Base-by-base conservation (phyloP, 768 basidiomycete genomes). In the Lentinus tigrinus region DNA sequence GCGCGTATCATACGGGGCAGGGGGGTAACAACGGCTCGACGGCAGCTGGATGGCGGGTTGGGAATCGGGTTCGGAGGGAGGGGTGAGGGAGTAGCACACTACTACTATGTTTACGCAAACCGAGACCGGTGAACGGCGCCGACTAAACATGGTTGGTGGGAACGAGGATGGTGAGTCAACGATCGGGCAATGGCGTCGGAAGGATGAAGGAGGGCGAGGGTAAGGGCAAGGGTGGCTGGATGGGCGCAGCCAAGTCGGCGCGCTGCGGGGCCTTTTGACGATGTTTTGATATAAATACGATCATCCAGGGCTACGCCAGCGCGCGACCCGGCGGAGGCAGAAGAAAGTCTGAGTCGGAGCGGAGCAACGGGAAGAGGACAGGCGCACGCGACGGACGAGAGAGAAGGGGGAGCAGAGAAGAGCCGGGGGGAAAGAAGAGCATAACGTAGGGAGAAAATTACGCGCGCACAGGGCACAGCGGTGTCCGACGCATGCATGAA, bases 211-310 rank as follows among this genome's bases (percentile, higher is more conserved):
- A 40, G 16, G 39, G 39, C 6, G 39, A 40, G 21, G 43, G 11
- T 13, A 23, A 24, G 8, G 31, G 31, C 31, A 31, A 31, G 43
- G 23, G 23, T 23, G 43, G 23, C 43, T 31, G 27, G 34, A 49
- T 36, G 47, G 47, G 26, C 16, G 47, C 47, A 31, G 8, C 51
- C 52, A 52, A 26, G 14, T 19, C 16, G 16, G 39, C 16, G 39
- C 39, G 39, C 39, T 16, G 39, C 39, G 21, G 23, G 34, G 53
- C 54, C 53, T 60, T 60, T 60, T 60, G 49, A 38, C 57, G 23
- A 46, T 23, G 11, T n/a, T n/a, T n/a, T n/a, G n/a, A n/a, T n/a
- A 60, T 60, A 60, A 60, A 60, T 60, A 60, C 27, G 47, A 46
- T 19, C 57, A 60, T 60, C 48, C 54, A 42, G 58, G 42, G 17